Conservation (phyloP, 2,329 filamentous ascomycete genomes). For the Penicillium sp. region DNA sequence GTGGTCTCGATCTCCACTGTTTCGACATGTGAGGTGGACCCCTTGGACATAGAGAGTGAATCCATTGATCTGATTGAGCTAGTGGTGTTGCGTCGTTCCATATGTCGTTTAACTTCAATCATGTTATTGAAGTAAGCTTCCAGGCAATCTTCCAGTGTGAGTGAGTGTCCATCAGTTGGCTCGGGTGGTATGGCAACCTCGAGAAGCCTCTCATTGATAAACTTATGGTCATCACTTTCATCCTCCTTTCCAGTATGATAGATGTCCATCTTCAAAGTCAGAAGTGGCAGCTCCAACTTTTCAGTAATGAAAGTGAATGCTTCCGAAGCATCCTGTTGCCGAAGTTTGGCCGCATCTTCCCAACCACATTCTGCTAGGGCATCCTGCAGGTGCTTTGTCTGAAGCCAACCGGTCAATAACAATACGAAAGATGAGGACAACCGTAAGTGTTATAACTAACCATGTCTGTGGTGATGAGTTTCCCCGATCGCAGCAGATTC, state of each 20-base stretch:
- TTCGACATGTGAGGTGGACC: conserved; percentile 43
- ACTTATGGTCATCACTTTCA: conserved; percentile 86
- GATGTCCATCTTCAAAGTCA: conserved; percentile 90
- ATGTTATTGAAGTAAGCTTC: conserved; percentile 94
- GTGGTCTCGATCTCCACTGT: conserved; percentile 43
- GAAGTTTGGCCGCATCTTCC: conserved; percentile 72
- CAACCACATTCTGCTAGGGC: conserved; percentile 83
- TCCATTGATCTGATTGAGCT: conserved; percentile 45
- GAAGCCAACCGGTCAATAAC: conserved; percentile 9
- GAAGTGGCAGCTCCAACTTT: conserved; percentile 78
- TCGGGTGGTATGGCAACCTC: conserved; percentile 87
- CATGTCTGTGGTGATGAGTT: conserved; percentile 80
- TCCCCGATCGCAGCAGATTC: conserved; percentile 82
- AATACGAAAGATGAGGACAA: background rate
- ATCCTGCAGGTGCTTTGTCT: conserved; percentile 82
- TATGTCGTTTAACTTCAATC: conserved; percentile 81
- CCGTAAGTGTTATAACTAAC: conserved; percentile 46
- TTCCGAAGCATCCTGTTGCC: conserved; percentile 93
- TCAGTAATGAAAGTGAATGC: conserved; percentile 94
- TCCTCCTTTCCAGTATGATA: conserved; percentile 86
- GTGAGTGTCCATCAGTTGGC: conserved; percentile 61
- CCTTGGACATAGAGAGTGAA: conserved; percentile 36
- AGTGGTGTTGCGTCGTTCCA: conserved; percentile 61
- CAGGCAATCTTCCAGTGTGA: conserved; percentile 86
- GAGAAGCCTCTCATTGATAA: conserved; percentile 84